Evolutionary conservation across 2,329 filamentous ascomycete genomes (phyloP), one percentile per base, ranked within the genome.

Genomic region (Lecanosticta acicola): DNA sequence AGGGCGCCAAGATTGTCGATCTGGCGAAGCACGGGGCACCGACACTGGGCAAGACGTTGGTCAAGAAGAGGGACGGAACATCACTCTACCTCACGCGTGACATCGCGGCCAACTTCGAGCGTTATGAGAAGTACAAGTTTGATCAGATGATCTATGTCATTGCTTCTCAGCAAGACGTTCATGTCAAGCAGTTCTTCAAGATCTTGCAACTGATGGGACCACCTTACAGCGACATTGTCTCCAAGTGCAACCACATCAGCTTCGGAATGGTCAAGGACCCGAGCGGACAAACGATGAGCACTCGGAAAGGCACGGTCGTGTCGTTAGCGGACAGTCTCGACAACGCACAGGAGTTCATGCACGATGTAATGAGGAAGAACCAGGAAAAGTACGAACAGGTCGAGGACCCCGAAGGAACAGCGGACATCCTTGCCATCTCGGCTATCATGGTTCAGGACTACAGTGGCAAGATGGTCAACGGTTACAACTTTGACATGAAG

Each of bases 361-460:
- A 97, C 74, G 87, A 95, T 51, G 87, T 94, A 41, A 98, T 98
- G 93, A 81, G 74, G 68, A 85, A 84, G 72, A 97, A 97, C 67
- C 77, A 85, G 59, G 76, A 78, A 63, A 98, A 98, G 75, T 98
- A 97, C 69, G 72, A 81, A 46, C 89, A 96, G 68, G 84, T 98
- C 16, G 85, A 84, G 61, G 76, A 97, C 66, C 91, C 91, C 0
- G 82, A 81, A 44, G 78, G 80, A 44, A 85, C 83, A 8, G 89
- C 93, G 50, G 93, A 97, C 70, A 87, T 80, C 9, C 78, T 97
- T 2, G 93, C 91, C 53, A 96, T 97, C 64, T 90, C 85, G 54
- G 85, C 86, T 63, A 91, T 97, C 63, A 97, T 97, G 89, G 88
- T 95, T 16, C 91, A 97, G 69, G 93, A 97, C 64, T 95, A 97